These are phyloP conservation scores for Amanita phalloides DNA, from an alignment of 768 basidiomycete genomes.

Conservation along the genomic window DNA sequence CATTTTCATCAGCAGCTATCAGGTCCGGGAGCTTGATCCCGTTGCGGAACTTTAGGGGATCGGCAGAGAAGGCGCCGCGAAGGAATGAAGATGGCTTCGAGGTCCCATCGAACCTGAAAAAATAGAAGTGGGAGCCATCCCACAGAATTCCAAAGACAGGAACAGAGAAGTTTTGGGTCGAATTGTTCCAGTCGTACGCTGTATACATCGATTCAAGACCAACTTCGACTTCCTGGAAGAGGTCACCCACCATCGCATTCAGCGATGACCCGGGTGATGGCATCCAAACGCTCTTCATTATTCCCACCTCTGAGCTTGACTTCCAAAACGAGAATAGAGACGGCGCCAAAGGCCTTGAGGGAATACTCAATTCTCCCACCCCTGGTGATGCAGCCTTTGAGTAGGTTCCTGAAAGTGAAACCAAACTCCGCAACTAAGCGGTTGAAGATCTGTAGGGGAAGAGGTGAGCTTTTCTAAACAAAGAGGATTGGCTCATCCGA, in stretches of 20 bases:
- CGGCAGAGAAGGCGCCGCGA: neutral
- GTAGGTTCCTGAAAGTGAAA: conserved; percentile 9
- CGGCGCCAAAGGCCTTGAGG: conserved; percentile 11
- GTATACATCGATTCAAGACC: neutral
- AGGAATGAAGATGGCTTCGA: conserved; percentile 5
- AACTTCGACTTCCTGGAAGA: neutral
- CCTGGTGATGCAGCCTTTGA: conserved; percentile 8
- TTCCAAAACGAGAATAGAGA: conserved; percentile 2
- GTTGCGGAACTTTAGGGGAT: too few relatives aligned
- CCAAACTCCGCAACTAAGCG: conserved; percentile 9
- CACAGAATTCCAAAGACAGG: conserved; percentile 9
- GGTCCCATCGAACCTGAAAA: conserved; percentile 9
- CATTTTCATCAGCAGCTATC: neutral
- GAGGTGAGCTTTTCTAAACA: too few relatives aligned
- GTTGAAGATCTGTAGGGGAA: conserved; percentile 12
- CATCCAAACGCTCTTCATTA: conserved; percentile 7
- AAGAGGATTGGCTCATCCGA: too few relatives aligned
- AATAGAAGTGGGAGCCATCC: conserved; percentile 10
- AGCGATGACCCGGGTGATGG: neutral
- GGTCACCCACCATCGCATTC: neutral
- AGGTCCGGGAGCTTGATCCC: neutral
- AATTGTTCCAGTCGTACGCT: neutral
- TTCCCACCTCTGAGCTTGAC: conserved; percentile 6
- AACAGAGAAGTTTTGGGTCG: neutral
- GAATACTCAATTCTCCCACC: conserved; percentile 11